Evolutionary conservation across 2,329 filamentous ascomycete genomes (phyloP), one percentile per base, ranked within the genome.

Genomic region (Aspergillus hortae): DNA sequence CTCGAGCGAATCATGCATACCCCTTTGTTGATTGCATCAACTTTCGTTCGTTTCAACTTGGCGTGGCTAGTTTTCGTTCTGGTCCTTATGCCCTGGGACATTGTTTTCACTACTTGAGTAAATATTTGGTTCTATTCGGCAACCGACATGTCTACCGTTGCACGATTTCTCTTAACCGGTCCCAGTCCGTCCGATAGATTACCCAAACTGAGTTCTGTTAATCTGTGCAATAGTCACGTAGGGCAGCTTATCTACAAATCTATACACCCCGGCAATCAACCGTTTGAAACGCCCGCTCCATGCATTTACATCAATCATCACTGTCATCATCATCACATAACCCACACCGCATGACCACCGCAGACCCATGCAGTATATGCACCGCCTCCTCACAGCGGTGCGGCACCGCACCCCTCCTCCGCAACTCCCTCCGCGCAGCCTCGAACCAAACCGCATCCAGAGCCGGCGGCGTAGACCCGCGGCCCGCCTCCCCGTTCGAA

Each of bases 391-490:
- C 56, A 21, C 53, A 27, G 11, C 49, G 41, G 54, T 64, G 63
- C 2, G 63, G 61, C 30, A 63, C 58, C 4, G 56, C 56, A 2
- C 56, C 57, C 21, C 62, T 49, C 6, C 47, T 38, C 17, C 49
- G 44, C 52, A 66, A 53, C 44, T 63, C 61, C 27, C 50, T 56
- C 43, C 52, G 48, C 17, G 60, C 61, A 23, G 61, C 63, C 33
- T 55, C 51, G 41, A 66, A 66, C 62, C 61, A 66, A 7, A 66
- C 49, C 25, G 56, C 47, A 2, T 55, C 54, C 5, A 66, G 25
- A 14, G 19, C 41, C 11, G 47, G 42, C 27, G 43, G 60, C n/a
- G 23, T 21, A 15, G 45, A n/a, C 17, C 15, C 14, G 15, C 14
- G 15, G n/a, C 23, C 17, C 1, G 23, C 21, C 42, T 44, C 41